Percentiles rank a stretch among this genome's conserved stretches.
Conservation (phyloP, 129 eudicot species). For the Mikania micrantha region DNA sequence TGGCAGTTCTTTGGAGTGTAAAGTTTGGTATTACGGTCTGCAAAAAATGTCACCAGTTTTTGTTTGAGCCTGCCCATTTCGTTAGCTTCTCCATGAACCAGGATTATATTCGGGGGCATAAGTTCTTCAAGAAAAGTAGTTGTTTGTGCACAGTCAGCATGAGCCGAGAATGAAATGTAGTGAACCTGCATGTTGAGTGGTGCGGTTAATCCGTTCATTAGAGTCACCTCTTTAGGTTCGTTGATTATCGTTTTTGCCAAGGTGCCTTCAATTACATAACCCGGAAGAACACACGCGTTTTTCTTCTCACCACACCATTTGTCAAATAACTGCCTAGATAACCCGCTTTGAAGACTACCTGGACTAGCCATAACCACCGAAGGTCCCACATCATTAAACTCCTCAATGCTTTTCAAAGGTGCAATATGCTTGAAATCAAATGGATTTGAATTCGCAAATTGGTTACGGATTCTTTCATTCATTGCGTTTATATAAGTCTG, state of each 20-base stretch:
- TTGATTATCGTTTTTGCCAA: constrained; percentile 76
- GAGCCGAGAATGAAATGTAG: constrained; percentile 95
- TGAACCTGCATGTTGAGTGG: constrained; percentile 92
- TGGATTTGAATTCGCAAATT: constrained; percentile 75
- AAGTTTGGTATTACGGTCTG: constrained; percentile 81
- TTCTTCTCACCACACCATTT: constrained; percentile 89
- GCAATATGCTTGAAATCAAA: constrained; percentile 89
- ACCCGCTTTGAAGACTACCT: constrained; percentile 87
- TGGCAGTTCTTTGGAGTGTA: constrained; percentile 91
- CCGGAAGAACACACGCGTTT: constrained; percentile 88
- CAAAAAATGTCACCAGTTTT: constrained; percentile 57
- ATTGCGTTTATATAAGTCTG: constrained; percentile 93
- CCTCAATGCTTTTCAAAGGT: constrained; percentile 75
- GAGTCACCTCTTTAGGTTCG: constrained; percentile 93
- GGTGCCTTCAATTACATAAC: constrained; percentile 86
- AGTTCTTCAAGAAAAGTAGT: constrained; percentile 89
- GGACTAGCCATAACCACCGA: constrained; percentile 98
- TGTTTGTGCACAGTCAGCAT: constrained; percentile 88
- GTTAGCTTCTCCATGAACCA: constrained; percentile 92
- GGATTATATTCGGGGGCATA: constrained; percentile 90
- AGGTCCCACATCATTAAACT: constrained; percentile 77
- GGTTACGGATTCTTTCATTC: constrained; percentile 88
- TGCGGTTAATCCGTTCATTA: constrained; percentile 75
- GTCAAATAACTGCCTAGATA: constrained; percentile 88
- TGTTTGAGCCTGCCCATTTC: constrained; percentile 96